Evolutionary conservation across 495 filamentous ascomycete species (phyloP).

Genomic region (Aspergillus heteromorphus): DNA sequence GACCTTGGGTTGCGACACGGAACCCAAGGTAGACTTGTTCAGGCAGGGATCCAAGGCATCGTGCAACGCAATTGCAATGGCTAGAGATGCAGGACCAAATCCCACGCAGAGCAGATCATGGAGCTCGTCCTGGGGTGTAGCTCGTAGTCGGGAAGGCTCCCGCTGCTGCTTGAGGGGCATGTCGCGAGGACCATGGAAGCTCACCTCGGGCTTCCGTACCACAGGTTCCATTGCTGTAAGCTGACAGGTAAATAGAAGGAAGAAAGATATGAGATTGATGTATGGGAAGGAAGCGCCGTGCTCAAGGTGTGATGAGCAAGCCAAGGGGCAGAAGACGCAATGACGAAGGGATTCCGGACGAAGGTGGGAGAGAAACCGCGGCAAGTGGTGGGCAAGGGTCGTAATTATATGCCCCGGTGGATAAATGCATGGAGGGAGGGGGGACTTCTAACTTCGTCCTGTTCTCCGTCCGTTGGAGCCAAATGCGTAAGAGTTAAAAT

Average conservation of each 20-base stretch:
- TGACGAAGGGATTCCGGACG: background rate
- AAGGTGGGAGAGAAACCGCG: background rate
- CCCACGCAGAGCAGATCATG: conserved; percentile 87
- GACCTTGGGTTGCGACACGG: conserved; percentile 54
- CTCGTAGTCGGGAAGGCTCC: conserved; percentile 17
- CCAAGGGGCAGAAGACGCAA: background rate
- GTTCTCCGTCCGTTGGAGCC: background rate
- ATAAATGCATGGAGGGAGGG: background rate
- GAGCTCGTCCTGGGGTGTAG: conserved; percentile 46
- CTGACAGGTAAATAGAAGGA: background rate
- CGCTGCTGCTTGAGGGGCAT: conserved; percentile 18
- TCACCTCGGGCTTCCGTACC: conserved; percentile 18
- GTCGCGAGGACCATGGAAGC: conserved; percentile 19
- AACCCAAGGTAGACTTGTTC: conserved; percentile 18
- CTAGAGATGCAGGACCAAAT: conserved; percentile 87
- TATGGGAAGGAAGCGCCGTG: background rate
- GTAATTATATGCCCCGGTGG: conserved; percentile 7
- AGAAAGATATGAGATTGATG: background rate
- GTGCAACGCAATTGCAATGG: conserved; percentile 86
- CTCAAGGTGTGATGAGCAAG: background rate
- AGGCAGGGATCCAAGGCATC: conserved; percentile 52
- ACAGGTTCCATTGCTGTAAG: conserved; percentile 18
- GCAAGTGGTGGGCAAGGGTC: background rate
- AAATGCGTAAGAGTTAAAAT: background rate
- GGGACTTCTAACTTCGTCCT: background rate